Conservation (phyloP, 495 filamentous ascomycete species). For the Hypoxylon rickii region DNA sequence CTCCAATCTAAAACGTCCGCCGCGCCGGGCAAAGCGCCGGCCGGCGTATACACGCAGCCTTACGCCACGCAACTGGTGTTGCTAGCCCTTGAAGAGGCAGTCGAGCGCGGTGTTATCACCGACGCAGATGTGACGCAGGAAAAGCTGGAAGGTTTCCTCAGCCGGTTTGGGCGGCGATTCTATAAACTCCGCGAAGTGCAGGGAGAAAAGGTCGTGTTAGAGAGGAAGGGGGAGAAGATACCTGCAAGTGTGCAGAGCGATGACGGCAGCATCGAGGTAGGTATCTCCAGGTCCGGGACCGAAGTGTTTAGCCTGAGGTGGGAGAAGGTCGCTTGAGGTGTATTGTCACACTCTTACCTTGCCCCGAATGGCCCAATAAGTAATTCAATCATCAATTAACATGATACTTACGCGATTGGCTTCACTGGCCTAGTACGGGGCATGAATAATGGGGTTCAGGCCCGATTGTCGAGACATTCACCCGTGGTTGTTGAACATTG, state of each 20-base stretch:
- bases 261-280: conserved; percentile 64
- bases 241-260: conserved; percentile 53
- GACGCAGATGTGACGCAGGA: conserved; percentile 72
- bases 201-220: conserved; percentile 63
- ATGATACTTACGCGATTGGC: no score
- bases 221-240: conserved; percentile 64
- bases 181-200: conserved; percentile 60
- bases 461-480: no score
- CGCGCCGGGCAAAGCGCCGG: conserved; percentile 58
- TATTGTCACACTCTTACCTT: no score
- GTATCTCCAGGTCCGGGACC: conserved; percentile 60
- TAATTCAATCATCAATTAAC: no score
- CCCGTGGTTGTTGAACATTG: no score
- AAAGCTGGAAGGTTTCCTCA: conserved; percentile 73
- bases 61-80: conserved; percentile 77
- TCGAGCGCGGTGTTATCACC: conserved; percentile 66
- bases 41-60: conserved; percentile 91
- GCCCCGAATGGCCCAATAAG: no score
- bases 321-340: no score
- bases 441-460: no score
- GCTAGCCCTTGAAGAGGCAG: conserved; percentile 71
- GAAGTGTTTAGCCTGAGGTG: conserved; percentile 36
- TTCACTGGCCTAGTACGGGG: no score
- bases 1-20: conserved; percentile 69
- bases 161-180: conserved; percentile 73